Conservation (phyloP, 2,329 filamentous ascomycete genomes). For the Periconia sp. region DNA sequence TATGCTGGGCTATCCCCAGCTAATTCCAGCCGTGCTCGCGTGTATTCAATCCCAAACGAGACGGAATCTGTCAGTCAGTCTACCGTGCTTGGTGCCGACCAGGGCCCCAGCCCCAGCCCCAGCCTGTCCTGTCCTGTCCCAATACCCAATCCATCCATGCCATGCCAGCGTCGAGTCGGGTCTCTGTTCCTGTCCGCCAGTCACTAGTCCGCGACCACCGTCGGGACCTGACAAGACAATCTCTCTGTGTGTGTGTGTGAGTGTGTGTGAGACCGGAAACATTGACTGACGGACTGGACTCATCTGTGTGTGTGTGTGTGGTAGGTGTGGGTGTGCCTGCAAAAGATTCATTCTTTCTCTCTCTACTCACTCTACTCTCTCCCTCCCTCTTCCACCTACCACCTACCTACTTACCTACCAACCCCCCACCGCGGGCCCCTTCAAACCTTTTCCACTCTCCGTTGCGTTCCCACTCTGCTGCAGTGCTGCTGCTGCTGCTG, state of each 20-base stretch:
- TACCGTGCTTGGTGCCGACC: no score
- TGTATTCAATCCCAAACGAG: no score
- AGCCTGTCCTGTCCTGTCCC: no score
- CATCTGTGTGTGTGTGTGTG: conserved; percentile 2
- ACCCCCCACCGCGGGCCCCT: neutral
- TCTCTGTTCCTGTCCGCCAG: neutral
- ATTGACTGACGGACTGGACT: neutral
- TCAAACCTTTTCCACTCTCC: neutral
- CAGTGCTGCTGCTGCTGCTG: no score
- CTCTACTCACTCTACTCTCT: neutral
- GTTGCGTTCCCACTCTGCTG: neutral
- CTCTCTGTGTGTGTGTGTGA: neutral
- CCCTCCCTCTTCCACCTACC: neutral
- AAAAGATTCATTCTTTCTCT: neutral
- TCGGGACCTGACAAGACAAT: neutral
- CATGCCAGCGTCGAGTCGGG: no score
- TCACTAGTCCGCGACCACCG: neutral
- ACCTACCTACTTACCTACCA: neutral
- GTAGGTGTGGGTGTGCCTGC: conserved; percentile 3
- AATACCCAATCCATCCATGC: no score
- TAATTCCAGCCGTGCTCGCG: no score
- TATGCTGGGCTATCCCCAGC: no score
- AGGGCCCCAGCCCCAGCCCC: no score
- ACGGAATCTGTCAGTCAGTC: no score
- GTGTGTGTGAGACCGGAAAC: neutral